Conservation (phyloP, 305 asterid species). For the Rubia occidens region DNA sequence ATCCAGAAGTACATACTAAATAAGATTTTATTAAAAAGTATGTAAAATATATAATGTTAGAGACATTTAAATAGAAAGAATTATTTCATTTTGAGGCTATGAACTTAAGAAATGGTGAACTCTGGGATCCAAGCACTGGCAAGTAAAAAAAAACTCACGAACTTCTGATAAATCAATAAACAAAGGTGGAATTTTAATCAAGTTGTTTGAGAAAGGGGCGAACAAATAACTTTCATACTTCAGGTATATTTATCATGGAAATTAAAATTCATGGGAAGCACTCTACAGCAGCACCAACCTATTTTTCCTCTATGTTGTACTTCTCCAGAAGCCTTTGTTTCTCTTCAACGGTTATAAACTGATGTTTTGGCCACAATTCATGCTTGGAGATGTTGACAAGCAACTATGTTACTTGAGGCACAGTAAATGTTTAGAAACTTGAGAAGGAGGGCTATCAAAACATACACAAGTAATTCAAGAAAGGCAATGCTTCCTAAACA, state of each 20-base stretch:
- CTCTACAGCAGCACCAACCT: constrained; percentile 35
- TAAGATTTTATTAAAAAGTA: too few relatives aligned
- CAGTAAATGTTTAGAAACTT: too few relatives aligned
- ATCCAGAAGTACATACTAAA: background rate
- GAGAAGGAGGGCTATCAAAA: too few relatives aligned
- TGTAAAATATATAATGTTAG: background rate
- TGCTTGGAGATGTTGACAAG: too few relatives aligned
- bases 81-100: background rate
- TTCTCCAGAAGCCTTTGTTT: constrained; percentile 12
- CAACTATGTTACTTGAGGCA: too few relatives aligned
- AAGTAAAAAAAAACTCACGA: background rate
- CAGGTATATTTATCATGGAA: background rate
- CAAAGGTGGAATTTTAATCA: background rate
- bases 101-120: background rate
- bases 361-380: too few relatives aligned
- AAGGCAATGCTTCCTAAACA: too few relatives aligned
- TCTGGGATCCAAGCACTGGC: background rate
- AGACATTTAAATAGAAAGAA: too few relatives aligned
- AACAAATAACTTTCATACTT: background rate
- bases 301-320: constrained; percentile 66
- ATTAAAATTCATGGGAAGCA: background rate
- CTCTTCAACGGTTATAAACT: too few relatives aligned
- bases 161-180: background rate
- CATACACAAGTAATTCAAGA: too few relatives aligned
- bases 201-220: background rate